phyloP scores from a whole-genome alignment of 1,284 basidiomycete genomes.

The Apiotrichum siamense region DNA sequence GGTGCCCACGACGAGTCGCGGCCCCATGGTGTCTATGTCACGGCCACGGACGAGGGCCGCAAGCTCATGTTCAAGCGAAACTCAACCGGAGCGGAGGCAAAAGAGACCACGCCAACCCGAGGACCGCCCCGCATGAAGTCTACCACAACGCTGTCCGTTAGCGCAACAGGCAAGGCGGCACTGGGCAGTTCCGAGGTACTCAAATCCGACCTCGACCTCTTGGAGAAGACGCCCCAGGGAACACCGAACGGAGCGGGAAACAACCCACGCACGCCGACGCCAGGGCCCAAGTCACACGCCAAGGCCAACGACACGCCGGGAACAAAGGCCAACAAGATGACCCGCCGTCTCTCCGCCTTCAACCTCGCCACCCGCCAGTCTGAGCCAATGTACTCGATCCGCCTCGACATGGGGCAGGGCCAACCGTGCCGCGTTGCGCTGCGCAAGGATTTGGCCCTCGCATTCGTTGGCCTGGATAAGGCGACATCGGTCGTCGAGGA shows the following conservation, averaged over 20 bases:
- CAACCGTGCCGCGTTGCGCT: constrained; percentile 38
- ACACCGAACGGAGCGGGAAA: neutral
- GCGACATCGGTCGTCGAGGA: constrained; percentile 28
- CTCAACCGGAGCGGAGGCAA: constrained; percentile 24
- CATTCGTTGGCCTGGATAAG: constrained; percentile 33
- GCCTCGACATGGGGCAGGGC: constrained; percentile 27
- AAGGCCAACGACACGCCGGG: constrained; percentile 22
- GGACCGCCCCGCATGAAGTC: constrained; percentile 23
- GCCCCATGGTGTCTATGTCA: constrained; percentile 36
- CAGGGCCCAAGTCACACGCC: constrained; percentile 1
- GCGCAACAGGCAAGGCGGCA: constrained; percentile 26
- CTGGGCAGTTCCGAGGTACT: constrained; percentile 31
- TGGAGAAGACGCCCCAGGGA: constrained; percentile 6
- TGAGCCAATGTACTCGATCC: constrained; percentile 36
- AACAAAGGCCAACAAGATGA: constrained; percentile 26
- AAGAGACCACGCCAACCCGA: constrained; percentile 13
- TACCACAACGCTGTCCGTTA: constrained; percentile 27
- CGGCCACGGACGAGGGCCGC: constrained; percentile 33
- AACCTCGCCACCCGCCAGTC: constrained; percentile 14
- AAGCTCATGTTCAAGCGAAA: constrained; percentile 31
- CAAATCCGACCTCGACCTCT: constrained; percentile 32
- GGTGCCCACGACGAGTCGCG: no score
- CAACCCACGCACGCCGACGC: constrained; percentile 18
- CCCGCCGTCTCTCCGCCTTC: constrained; percentile 29
- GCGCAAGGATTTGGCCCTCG: constrained; percentile 34